Conservation (phyloP, 2,329 filamentous ascomycete genomes). For the Talaromyces verruculosus region DNA sequence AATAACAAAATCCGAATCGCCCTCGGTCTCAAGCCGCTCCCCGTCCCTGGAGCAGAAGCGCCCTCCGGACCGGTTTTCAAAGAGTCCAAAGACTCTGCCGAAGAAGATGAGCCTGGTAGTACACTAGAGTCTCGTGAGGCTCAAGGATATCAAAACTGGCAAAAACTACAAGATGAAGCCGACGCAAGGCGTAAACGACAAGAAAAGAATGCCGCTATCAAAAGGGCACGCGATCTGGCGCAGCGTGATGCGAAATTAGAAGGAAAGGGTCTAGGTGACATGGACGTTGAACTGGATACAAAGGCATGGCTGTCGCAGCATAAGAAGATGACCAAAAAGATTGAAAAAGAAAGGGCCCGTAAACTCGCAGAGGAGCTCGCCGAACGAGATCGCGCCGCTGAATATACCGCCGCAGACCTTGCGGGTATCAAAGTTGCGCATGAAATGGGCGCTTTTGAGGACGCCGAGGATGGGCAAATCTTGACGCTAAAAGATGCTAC, state of each 20-base stretch:
- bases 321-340: slow-evolving; percentile 93
- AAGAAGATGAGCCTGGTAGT: slow-evolving; percentile 70
- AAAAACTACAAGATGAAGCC: slow-evolving; percentile 65
- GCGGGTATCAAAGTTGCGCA: slow-evolving; percentile 91
- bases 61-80: slow-evolving; percentile 58
- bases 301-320: slow-evolving; percentile 83
- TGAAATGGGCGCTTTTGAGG: slow-evolving; percentile 75
- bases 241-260: slow-evolving; percentile 73
- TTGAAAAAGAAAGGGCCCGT: slow-evolving; percentile 70
- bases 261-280: slow-evolving; percentile 80
- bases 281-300: slow-evolving; percentile 67
- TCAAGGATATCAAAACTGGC: slow-evolving; percentile 50
- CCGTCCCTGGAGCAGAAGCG: slow-evolving; percentile 66
- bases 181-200: slow-evolving; percentile 75
- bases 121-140: slow-evolving; percentile 70
- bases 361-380: slow-evolving; percentile 73
- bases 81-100: slow-evolving; percentile 39
- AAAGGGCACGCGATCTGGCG: slow-evolving; percentile 81
- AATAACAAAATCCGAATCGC: slow-evolving; percentile 88
- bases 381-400: slow-evolving; percentile 69
- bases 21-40: slow-evolving; percentile 85
- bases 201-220: slow-evolving; percentile 76
- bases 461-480: slow-evolving; percentile 78
- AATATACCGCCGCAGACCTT: slow-evolving; percentile 83
- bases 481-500: slow-evolving; percentile 92